Percentiles rank a stretch among this genome's conserved stretches.
These are phyloP conservation scores for Irpex sp. DNA, from an alignment of 1,284 basidiomycete species.

Conservation along the genomic window DNA sequence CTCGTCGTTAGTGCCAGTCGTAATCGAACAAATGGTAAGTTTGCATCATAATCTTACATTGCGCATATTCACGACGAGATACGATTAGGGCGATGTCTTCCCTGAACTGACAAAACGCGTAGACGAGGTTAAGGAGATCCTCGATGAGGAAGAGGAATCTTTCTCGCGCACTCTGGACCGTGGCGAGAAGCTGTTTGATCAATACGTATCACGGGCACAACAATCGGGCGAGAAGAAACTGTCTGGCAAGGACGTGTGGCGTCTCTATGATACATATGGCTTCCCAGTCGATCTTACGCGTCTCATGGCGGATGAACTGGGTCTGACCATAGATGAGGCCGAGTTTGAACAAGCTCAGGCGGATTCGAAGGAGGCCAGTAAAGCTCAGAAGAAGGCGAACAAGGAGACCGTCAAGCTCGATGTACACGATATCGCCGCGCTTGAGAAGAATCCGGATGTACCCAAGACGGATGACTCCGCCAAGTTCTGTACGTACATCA, in stretches of 20 bases:
- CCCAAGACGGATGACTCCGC: slow-evolving; percentile 91
- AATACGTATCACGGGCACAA: slow-evolving; percentile 76
- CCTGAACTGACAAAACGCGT: slow-evolving; percentile 89
- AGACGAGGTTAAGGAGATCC: slow-evolving; percentile 89
- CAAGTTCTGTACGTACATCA: slow-evolving; percentile 75
- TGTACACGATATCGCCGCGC: slow-evolving; percentile 88
- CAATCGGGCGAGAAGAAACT: slow-evolving; percentile 68
- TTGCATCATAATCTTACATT: neutral
- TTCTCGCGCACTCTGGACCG: slow-evolving; percentile 96
- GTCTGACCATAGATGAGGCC: slow-evolving; percentile 80
- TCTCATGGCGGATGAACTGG: slow-evolving; percentile 96
- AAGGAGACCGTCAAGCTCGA: slow-evolving; percentile 83
- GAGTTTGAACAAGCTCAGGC: slow-evolving; percentile 92
- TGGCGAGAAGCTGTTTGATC: slow-evolving; percentile 95
- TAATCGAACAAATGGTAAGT: slow-evolving; percentile 85
- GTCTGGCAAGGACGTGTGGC: slow-evolving; percentile 93
- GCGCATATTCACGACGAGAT: slow-evolving; percentile 9
- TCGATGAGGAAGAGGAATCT: slow-evolving; percentile 97
- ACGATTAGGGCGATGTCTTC: slow-evolving; percentile 75
- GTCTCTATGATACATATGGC: slow-evolving; percentile 97
- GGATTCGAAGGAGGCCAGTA: slow-evolving; percentile 89
- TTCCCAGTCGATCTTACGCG: slow-evolving; percentile 97
- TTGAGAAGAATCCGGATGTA: slow-evolving; percentile 81
- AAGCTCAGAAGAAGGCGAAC: slow-evolving; percentile 72
- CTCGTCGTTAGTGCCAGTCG: slow-evolving; percentile 85